A percentile compares a stretch with the other conserved stretches of the same genome.
phyloP scores from a whole-genome alignment of 805 yeast genomes.

The Candida peoriensis region DNA sequence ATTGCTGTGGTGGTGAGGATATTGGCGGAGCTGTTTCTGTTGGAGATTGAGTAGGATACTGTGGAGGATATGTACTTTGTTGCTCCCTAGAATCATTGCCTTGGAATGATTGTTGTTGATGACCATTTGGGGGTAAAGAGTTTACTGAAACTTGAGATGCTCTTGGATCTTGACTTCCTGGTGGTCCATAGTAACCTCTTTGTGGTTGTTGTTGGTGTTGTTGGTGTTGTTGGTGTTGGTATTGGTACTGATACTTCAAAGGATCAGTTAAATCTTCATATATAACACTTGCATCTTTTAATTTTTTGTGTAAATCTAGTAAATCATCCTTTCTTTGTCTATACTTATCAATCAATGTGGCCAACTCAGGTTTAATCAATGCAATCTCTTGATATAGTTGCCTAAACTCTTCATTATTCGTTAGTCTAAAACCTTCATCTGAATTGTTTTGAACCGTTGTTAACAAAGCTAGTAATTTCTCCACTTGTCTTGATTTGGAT shows the following conservation, averaged over 20 bases:
- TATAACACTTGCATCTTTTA: conserved; percentile 59
- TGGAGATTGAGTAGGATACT: too few relatives aligned
- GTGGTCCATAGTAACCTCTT: too few relatives aligned
- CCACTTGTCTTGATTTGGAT: conserved; percentile 55
- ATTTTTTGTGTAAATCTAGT: conserved; percentile 60
- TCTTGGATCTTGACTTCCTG: too few relatives aligned
- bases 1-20: too few relatives aligned
- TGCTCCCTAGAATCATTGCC: too few relatives aligned
- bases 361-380: conserved; percentile 69
- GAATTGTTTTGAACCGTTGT: conserved; percentile 29
- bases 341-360: conserved; percentile 72
- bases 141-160: too few relatives aligned
- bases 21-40: too few relatives aligned
- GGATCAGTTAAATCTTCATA: conserved; percentile 69
- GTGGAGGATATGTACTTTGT: too few relatives aligned
- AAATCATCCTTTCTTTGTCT: conserved; percentile 75
- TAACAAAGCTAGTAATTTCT: conserved; percentile 57
- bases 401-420: conserved; percentile 64
- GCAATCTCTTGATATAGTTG: conserved; percentile 65
- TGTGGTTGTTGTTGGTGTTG: conserved; percentile 29
- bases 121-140: too few relatives aligned
- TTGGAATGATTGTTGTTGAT: too few relatives aligned
- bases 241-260: conserved; percentile 17
- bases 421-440: conserved; percentile 29
- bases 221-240: conserved; percentile 2